A percentile compares a stretch with the other conserved stretches of the same genome.
Evolutionary conservation across 306 rosid species (phyloP).

Genomic region (Alnus rubra): DNA sequence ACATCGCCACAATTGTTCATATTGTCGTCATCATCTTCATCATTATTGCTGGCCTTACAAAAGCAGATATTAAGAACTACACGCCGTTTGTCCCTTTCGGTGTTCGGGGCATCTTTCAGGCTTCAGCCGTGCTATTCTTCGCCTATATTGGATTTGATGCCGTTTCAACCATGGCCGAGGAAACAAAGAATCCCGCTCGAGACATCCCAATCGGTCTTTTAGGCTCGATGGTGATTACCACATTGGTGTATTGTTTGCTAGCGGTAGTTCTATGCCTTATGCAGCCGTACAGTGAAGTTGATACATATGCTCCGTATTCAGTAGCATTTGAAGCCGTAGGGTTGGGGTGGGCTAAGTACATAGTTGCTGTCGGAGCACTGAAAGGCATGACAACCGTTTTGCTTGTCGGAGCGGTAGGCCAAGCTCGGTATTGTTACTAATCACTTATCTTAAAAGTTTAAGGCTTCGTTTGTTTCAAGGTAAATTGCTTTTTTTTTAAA

Average conservation of each 20-base stretch:
- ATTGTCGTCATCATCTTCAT: slow-evolving; percentile 54
- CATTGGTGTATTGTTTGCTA: slow-evolving; percentile 43
- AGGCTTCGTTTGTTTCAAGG: no score
- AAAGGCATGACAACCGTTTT: slow-evolving; percentile 74
- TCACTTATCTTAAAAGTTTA: no score
- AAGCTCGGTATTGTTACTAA: no score
- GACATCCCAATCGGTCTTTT: slow-evolving; percentile 79
- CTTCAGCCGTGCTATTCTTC: slow-evolving; percentile 65
- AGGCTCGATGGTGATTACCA: slow-evolving; percentile 54
- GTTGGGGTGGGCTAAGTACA: slow-evolving; percentile 69
- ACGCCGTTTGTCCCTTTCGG: slow-evolving; percentile 37
- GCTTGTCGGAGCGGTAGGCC: slow-evolving; percentile 69
- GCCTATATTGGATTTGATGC: slow-evolving; percentile 77
- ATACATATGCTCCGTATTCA: slow-evolving; percentile 52
- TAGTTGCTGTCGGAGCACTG: slow-evolving; percentile 67
- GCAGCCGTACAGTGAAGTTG: slow-evolving; percentile 41
- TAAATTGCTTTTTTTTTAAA: no score
- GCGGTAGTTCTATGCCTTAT: slow-evolving; percentile 59
- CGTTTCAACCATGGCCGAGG: slow-evolving; percentile 71
- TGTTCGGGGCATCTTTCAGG: slow-evolving; percentile 48
- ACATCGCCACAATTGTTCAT: slow-evolving; percentile 62
- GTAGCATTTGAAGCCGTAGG: slow-evolving; percentile 63
- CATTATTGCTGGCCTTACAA: slow-evolving; percentile 58
- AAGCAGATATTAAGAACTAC: slow-evolving; percentile 50
- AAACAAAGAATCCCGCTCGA: slow-evolving; percentile 61